A percentile compares a stretch with the other conserved stretches of the same genome.
phyloP scores from a whole-genome alignment of 1,284 basidiomycete genomes.

The Leccinum fallax region DNA sequence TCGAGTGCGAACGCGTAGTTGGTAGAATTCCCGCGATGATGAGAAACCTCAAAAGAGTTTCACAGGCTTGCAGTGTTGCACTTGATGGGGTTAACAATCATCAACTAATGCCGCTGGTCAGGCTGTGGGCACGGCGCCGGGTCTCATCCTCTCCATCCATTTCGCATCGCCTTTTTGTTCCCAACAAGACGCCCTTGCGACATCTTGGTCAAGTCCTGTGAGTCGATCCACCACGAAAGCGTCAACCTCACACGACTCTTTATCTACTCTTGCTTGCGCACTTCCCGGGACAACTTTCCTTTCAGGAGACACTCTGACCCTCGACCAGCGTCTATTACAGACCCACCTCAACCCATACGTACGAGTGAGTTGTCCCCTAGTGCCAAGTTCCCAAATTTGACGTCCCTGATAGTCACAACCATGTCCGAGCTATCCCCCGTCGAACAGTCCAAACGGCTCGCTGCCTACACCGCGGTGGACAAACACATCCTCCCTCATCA shows the following conservation, averaged over 20 bases:
- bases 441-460: slow-evolving; percentile 85
- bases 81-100: not conserved
- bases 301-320: slow-evolving; percentile 17
- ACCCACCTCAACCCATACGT: not conserved
- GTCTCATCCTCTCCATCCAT: not conserved
- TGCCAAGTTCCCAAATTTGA: not conserved
- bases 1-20: not conserved
- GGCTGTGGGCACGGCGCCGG: slow-evolving; percentile 7
- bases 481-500: slow-evolving; percentile 83
- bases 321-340: slow-evolving; percentile 9
- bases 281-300: not conserved
- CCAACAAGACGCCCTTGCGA: slow-evolving; percentile 34
- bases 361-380: slow-evolving; percentile 12
- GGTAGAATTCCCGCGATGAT: slow-evolving; percentile 12
- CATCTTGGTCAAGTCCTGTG: slow-evolving; percentile 19
- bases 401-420: slow-evolving; percentile 4
- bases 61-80: slow-evolving; percentile 9
- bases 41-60: slow-evolving; percentile 18
- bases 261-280: not conserved
- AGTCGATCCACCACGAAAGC: slow-evolving; percentile 24
- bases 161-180: slow-evolving; percentile 30
- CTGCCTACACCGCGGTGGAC: slow-evolving; percentile 95
- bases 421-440: slow-evolving; percentile 44
- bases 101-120: not conserved
- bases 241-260: not conserved